Evolutionary conservation across 495 filamentous ascomycete genomes (phyloP), one percentile per base, ranked within the genome.

Genomic region (Penicillium maclennaniae): DNA sequence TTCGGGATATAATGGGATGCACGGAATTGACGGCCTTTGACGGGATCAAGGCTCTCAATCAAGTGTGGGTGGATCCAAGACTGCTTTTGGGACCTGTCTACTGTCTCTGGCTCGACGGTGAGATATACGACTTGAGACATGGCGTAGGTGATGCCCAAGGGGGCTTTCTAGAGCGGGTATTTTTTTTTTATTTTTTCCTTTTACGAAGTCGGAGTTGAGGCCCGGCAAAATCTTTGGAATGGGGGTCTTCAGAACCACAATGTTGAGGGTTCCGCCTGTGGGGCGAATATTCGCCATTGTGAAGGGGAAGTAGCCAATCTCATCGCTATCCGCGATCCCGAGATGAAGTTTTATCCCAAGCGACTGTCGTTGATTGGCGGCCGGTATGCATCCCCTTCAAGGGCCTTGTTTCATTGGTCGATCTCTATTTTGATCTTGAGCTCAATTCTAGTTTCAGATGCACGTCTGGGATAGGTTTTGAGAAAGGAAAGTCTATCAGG

Each of bases 11-110:
- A 57, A 9, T 51, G 42, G 14, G 66, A 63, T 23, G 57, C 66
- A 7, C 59, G 68, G 5, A 74, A 56, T 50, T 72, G 66, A 19
- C 71, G 71, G 47, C 71, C 71, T 41, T 74, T 74, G 57, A 55
- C 37, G 8, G 68, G 60, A 51, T 69, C 56, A 23, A 50, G 48
- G 54, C 59, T 66, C 21, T 74, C 58, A 15, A 59, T 53, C 41
- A 74, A 53, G 43, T 68, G 49, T 6, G 69, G 65, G 55, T 74
- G 69, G 57, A 74, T 62, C 69, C 66, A 72, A 47, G 55, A 53
- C 7, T 52, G 51, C 25, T 37, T 58, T 21, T 53, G 46, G 26
- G 28, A 51, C 40, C 28, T 37, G 16, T 57, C 41, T 61, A 61
- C 45, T 45, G 44, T 23, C 23, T 45, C 19, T n/a, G 42, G 41